Evolutionary conservation across 2,329 filamentous ascomycete genomes (phyloP).

Genomic region (Chaetothyriales sp.): DNA sequence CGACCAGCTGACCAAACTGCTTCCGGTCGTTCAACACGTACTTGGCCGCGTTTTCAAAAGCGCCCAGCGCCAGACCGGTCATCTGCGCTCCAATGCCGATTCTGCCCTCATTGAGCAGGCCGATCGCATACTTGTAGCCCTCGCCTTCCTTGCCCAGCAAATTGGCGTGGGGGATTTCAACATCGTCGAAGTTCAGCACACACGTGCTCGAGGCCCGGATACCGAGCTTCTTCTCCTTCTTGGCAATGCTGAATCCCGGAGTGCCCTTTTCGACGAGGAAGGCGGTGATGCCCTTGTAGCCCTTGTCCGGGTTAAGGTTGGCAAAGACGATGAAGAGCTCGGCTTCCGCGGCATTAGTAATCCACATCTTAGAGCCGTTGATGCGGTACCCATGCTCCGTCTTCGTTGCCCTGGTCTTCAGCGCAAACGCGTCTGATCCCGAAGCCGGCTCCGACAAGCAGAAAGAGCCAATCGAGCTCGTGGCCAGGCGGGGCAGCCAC

Average conservation of each 20-base stretch:
- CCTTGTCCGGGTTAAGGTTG: conserved; percentile 80
- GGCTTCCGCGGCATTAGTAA: conserved; percentile 91
- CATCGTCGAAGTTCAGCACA: conserved; percentile 94
- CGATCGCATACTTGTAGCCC: conserved; percentile 96
- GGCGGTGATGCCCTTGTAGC: conserved; percentile 92
- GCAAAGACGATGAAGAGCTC: conserved; percentile 96
- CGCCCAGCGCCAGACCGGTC: conserved; percentile 87
- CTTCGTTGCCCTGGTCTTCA: conserved; percentile 79
- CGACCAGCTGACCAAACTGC: conserved; percentile 86
- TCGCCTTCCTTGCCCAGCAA: conserved; percentile 76
- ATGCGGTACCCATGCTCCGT: conserved; percentile 73
- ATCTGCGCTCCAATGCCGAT: conserved; percentile 98
- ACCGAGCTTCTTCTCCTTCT: conserved; percentile 99
- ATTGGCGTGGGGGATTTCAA: conserved; percentile 75
- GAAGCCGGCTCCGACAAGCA: conserved; percentile 85
- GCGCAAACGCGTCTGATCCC: conserved; percentile 88
- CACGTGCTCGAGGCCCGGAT: conserved; percentile 94
- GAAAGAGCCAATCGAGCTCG: conserved; percentile 77
- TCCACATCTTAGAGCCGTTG: conserved; percentile 97
- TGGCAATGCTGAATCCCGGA: conserved; percentile 83
- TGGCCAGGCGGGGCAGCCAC: conserved; percentile 80
- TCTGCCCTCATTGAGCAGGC: conserved; percentile 82
- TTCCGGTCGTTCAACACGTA: conserved; percentile 98
- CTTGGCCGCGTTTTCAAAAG: conserved; percentile 83
- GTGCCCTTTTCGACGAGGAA: conserved; percentile 87